Evolutionary conservation across 106 monocot genomes (phyloP).

Genomic region (Allium cepa): DNA sequence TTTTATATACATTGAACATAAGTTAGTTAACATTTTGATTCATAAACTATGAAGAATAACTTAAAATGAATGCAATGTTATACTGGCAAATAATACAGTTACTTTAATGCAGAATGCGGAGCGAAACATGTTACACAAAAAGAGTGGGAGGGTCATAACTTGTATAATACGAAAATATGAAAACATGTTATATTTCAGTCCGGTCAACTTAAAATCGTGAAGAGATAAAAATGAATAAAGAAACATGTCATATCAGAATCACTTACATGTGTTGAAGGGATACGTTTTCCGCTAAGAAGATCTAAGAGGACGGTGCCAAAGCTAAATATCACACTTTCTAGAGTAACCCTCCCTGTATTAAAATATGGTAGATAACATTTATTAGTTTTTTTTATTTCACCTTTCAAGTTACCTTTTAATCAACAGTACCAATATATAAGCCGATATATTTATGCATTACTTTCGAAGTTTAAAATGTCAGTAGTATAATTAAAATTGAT

Average conservation of each 20-base stretch:
- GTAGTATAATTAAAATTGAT: too few relatives aligned
- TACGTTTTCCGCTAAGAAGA: slow-evolving; percentile 27
- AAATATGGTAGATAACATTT: background rate
- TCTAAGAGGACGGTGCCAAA: slow-evolving; percentile 35
- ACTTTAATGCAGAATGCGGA: too few relatives aligned
- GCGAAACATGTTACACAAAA: too few relatives aligned
- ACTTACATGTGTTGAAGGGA: slow-evolving; percentile 25
- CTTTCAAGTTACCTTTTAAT: background rate
- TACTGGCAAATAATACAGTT: too few relatives aligned
- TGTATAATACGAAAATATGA: background rate
- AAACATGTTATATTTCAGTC: background rate
- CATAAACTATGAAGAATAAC: too few relatives aligned
- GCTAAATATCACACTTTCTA: slow-evolving; percentile 36
- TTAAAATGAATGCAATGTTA: too few relatives aligned
- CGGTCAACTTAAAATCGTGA: background rate
- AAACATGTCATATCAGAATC: background rate
- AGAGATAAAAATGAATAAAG: background rate
- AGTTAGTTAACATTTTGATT: too few relatives aligned
- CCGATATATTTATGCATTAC: too few relatives aligned
- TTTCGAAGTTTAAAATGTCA: too few relatives aligned
- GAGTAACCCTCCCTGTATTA: slow-evolving; percentile 24
- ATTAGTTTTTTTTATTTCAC: background rate
- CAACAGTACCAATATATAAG: too few relatives aligned
- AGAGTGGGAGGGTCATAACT: background rate
- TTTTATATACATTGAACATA: too few relatives aligned